A percentile compares a stretch with the other conserved stretches of the same genome.
phyloP scores from a whole-genome alignment of 176 grass and related monocot species.

The Triticum monococcum region DNA sequence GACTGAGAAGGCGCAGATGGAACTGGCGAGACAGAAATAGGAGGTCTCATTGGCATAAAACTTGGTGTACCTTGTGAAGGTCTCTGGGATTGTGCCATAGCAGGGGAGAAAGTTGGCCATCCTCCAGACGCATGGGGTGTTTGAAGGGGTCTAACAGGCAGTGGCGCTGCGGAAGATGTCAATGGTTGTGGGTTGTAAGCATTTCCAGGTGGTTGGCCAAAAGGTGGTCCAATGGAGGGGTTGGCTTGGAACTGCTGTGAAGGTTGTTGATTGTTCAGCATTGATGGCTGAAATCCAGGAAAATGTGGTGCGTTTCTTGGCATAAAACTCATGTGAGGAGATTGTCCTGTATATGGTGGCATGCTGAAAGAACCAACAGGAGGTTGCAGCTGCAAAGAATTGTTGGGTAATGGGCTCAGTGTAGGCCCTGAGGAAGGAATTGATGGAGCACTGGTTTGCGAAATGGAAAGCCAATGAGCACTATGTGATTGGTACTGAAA shows the following conservation, averaged over 20 bases:
- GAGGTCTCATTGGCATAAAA: conserved; percentile 38
- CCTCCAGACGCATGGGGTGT: conserved; percentile 50
- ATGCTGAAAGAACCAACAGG: conserved; percentile 33
- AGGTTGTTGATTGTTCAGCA: conserved; percentile 41
- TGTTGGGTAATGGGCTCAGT: conserved; percentile 36
- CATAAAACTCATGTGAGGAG: conserved; percentile 45
- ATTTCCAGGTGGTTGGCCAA: conserved; percentile 29
- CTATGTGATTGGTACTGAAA: conserved; percentile 58
- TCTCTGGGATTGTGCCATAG: conserved; percentile 29
- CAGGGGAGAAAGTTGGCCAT: conserved; percentile 45
- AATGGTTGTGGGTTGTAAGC: conserved; percentile 24
- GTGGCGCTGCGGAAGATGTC: conserved; percentile 12
- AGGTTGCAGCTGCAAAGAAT: conserved; percentile 40
- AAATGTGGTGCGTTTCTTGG: conserved; percentile 35
- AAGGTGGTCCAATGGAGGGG: conserved; percentile 37
- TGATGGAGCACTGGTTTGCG: conserved; percentile 33
- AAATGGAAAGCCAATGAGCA: conserved; percentile 51
- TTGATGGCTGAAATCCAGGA: conserved; percentile 40
- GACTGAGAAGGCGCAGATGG: conserved; percentile 23
- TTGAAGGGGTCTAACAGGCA: conserved; percentile 53
- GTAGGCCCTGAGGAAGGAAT: conserved; percentile 27
- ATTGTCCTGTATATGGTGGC: conserved; percentile 47
- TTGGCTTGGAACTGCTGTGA: conserved; percentile 37
- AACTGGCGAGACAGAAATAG: conserved; percentile 35
- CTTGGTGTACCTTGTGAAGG: conserved; percentile 10